Evolutionary conservation across 2,329 filamentous ascomycete species (phyloP), one percentile per base, ranked within the genome.

Genomic region (Acrodontium crateriforme): DNA sequence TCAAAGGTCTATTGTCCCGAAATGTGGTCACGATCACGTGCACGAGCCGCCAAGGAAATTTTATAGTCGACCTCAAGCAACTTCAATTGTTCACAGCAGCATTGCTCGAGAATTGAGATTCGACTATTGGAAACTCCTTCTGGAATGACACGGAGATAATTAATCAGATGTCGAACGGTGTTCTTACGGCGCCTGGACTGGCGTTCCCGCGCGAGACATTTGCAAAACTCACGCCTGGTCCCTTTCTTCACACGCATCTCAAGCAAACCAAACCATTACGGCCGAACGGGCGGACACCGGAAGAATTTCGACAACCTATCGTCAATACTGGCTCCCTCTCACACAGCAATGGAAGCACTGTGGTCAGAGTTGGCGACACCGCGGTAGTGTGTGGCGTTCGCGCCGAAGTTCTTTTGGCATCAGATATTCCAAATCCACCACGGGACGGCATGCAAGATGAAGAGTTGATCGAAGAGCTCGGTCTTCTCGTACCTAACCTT

Each of bases 331-430:
- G 80, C 15, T 89, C 82, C 13, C 63, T 98, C 27, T 81, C 83
- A 1, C 84, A 98, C 53, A 78, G 83, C 31, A 77, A 92, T 50
- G 89, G 89, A 28, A 91, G 82, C 45, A 78, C 87, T 1, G 77
- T 95, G 0, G 79, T 95, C 27, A 73, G 89, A 18, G 64, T 80
- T 28, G 89, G 89, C 25, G 82, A 91, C 53, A 95, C 87, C 1
- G 84, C 83, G 1, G 82, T 85, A n/a, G 85, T 98, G 19, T 94
- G 85, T 50, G 89, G 87, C 32, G 74, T 98, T 12, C 74, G 87
- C 24, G 85, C 69, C 28, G 89, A 98, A 58, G 75, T 92, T 5
- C 63, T 98, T 15, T 65, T 75, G 25, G 75, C 78, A 3, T 67
- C 69, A 27, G 74, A 82, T 49, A 81, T 91, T 34, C 75, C 76